phyloP scores from a whole-genome alignment of 345 rosid species.

The Anastatica hierochuntica region DNA sequence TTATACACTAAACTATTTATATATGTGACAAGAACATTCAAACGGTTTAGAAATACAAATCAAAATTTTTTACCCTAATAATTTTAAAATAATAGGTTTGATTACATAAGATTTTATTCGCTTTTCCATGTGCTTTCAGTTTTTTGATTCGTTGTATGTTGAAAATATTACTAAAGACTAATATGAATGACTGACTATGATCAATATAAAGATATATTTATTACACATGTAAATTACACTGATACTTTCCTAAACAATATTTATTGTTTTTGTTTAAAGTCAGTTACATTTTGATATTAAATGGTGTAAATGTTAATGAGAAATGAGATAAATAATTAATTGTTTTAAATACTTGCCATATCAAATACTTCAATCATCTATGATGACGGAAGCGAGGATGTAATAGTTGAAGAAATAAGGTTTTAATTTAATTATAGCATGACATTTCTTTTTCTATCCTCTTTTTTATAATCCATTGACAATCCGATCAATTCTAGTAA shows the following conservation, averaged over 20 bases:
- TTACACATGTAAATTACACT: background rate
- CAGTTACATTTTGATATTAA: background rate
- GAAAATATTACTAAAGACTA: background rate
- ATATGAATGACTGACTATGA: slow-evolving; percentile 16
- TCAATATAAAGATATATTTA: background rate
- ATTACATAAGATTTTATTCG: slow-evolving; percentile 20
- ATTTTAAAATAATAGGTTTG: background rate
- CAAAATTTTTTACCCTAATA: no score
- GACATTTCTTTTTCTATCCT: no score
- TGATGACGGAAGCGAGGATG: slow-evolving; percentile 12
- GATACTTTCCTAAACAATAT: background rate
- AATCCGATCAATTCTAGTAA: no score
- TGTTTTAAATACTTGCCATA: background rate
- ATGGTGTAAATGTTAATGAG: background rate
- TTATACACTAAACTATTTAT: background rate
- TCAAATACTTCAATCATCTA: background rate
- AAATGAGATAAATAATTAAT: background rate
- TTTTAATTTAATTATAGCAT: background rate
- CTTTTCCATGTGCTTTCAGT: slow-evolving; percentile 16
- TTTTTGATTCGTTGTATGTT: slow-evolving; percentile 23
- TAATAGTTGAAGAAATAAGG: background rate
- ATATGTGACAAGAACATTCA: slow-evolving; percentile 10
- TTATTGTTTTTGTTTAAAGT: background rate
- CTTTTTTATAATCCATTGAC: no score
- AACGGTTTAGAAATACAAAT: background rate